These are phyloP conservation scores for Brassica carinata DNA, from an alignment of 345 rosid genomes.

Conservation along the genomic window DNA sequence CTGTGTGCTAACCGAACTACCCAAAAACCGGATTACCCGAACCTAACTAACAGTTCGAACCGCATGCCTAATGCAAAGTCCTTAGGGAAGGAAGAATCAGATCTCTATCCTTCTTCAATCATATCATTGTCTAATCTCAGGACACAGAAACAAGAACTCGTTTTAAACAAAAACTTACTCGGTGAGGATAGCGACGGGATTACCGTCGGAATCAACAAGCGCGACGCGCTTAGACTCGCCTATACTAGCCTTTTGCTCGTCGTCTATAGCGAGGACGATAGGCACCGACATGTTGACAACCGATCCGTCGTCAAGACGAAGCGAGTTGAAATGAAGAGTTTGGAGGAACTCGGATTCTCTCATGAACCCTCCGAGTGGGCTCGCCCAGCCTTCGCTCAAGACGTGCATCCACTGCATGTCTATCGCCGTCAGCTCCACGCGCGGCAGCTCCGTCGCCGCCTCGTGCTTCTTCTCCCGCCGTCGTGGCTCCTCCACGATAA, in stretches of 20 bases:
- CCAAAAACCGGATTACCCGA: not conserved
- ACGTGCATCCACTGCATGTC: constrained; percentile 96
- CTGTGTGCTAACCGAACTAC: not conserved
- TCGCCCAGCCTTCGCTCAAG: constrained; percentile 99
- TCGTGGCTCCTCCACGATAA: constrained; percentile 58
- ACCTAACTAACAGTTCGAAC: not conserved
- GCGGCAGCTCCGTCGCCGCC: constrained; percentile 56
- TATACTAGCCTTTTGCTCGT: constrained; percentile 62
- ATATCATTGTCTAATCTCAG: constrained; percentile 6
- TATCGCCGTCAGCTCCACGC: constrained; percentile 65
- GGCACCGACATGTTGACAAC: constrained; percentile 98
- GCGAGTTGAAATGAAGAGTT: constrained; percentile 98
- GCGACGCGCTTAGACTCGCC: constrained; percentile 71
- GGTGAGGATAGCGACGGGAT: constrained; percentile 73
- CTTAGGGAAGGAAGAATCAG: not conserved
- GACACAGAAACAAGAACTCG: not conserved
- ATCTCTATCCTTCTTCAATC: constrained; percentile 5
- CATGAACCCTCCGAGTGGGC: constrained; percentile 96
- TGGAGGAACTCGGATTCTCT: constrained; percentile 99
- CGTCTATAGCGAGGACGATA: constrained; percentile 84
- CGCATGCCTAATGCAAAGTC: not conserved
- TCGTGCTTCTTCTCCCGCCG: constrained; percentile 61
- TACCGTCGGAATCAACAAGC: constrained; percentile 69
- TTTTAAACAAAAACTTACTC: constrained; percentile 48
- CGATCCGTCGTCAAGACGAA: constrained; percentile 90